A percentile compares a stretch with the other conserved stretches of the same genome.
Evolutionary conservation across 441 rosid genomes (phyloP).

Genomic region (Metrosideros polymorpha): DNA sequence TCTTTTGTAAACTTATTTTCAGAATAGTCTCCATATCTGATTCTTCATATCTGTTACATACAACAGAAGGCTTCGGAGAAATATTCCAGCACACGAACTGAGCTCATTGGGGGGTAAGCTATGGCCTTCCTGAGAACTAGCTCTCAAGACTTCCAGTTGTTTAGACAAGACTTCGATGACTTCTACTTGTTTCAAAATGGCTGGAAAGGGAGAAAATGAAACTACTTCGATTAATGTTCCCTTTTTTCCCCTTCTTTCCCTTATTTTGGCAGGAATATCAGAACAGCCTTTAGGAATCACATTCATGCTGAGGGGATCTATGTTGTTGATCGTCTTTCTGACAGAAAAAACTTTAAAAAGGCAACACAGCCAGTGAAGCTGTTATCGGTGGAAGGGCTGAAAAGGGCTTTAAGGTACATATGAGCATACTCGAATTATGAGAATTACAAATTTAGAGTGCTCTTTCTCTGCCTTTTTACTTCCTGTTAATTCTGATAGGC

Average conservation of each 20-base stretch:
- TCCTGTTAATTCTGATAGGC: neutral
- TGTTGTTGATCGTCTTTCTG: constrained; percentile 51
- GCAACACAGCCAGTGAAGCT: constrained; percentile 46
- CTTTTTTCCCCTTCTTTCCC: neutral
- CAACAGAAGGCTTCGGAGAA: constrained; percentile 64
- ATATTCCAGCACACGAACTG: constrained; percentile 47
- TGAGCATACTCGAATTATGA: constrained; percentile 1
- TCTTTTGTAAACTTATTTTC: constrained; percentile 7
- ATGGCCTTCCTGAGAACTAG: neutral
- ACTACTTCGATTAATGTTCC: neutral
- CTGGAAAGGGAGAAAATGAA: neutral
- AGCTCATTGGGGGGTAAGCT: constrained; percentile 92
- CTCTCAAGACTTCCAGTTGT: neutral
- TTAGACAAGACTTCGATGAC: neutral
- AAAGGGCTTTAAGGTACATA: constrained; percentile 55
- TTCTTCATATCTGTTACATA: neutral
- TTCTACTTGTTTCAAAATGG: neutral
- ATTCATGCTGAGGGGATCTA: constrained; percentile 54
- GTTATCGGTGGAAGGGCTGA: constrained; percentile 75
- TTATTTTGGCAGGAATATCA: constrained; percentile 41
- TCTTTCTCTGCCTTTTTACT: neutral
- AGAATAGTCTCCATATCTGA: neutral
- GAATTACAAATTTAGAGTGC: neutral
- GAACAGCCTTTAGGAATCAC: constrained; percentile 50
- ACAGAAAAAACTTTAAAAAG: constrained; percentile 34